These are phyloP conservation scores for Leccinum truebloodii DNA, from an alignment of 768 basidiomycete genomes.

Conservation along the genomic window DNA sequence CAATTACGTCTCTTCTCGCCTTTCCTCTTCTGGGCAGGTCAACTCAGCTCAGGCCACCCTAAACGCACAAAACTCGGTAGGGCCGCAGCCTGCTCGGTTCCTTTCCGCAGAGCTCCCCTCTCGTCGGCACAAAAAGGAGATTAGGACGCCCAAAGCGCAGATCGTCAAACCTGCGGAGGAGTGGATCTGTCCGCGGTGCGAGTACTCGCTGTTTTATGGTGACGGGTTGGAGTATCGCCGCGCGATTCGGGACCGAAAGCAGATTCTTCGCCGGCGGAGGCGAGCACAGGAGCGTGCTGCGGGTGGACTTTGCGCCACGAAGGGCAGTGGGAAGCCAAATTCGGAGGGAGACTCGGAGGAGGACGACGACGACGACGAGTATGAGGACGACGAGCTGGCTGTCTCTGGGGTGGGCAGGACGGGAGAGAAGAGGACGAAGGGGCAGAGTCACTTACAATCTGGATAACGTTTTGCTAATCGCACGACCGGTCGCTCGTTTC, in stretches of 20 bases:
- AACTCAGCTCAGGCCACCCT: slow-evolving; percentile 40
- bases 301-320: slow-evolving; percentile 29
- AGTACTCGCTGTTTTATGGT: slow-evolving; percentile 92
- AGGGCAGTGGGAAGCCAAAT: slow-evolving; percentile 19
- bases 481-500: slow-evolving; percentile 9
- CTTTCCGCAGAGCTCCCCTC: slow-evolving; percentile 67
- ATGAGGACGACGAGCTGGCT: slow-evolving; percentile 17
- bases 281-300: slow-evolving; percentile 71
- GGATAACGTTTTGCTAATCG: slow-evolving; percentile 23
- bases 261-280: slow-evolving; percentile 69
- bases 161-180: slow-evolving; percentile 72
- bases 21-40: slow-evolving; percentile 52
- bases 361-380: not conserved
- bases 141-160: slow-evolving; percentile 30
- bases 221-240: slow-evolving; percentile 65
- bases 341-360: slow-evolving; percentile 28
- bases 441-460: slow-evolving; percentile 21
- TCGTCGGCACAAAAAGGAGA: slow-evolving; percentile 35
- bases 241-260: slow-evolving; percentile 72
- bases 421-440: slow-evolving; percentile 21
- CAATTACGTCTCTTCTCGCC: slow-evolving; percentile 88
- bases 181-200: slow-evolving; percentile 94
- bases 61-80: slow-evolving; percentile 50
- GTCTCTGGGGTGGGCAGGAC: slow-evolving; percentile 8
- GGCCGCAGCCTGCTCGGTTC: slow-evolving; percentile 65